A percentile compares a stretch with the other conserved stretches of the same genome.
These are phyloP conservation scores for Quercus alba DNA, from an alignment of 306 rosid genomes.

Conservation along the genomic window DNA sequence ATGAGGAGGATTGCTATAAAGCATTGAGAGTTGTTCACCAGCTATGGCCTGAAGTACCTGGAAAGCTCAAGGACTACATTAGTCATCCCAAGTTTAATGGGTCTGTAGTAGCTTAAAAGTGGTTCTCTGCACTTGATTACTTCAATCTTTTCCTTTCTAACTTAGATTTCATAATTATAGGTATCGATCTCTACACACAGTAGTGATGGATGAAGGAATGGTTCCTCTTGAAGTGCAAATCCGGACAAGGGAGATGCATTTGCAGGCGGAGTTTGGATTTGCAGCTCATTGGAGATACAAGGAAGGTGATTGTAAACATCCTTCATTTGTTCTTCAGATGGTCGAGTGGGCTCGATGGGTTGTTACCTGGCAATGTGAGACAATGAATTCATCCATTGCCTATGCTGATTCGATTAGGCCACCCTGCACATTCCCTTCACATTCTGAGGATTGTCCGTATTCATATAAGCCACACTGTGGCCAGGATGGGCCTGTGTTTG, in stretches of 20 bases:
- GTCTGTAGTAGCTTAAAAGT: constrained; percentile 36
- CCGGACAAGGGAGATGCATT: constrained; percentile 90
- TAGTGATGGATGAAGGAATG: constrained; percentile 76
- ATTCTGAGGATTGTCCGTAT: constrained; percentile 77
- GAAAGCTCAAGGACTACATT: constrained; percentile 91
- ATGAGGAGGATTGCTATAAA: constrained; percentile 84
- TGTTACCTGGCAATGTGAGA: constrained; percentile 96
- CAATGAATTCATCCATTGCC: constrained; percentile 67
- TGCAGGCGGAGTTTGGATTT: constrained; percentile 96
- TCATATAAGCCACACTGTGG: constrained; percentile 63
- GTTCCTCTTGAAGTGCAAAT: constrained; percentile 90
- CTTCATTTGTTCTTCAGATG: constrained; percentile 95
- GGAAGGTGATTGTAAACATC: constrained; percentile 89
- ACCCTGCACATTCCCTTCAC: constrained; percentile 86
- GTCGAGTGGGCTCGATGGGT: constrained; percentile 99
- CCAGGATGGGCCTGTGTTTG: constrained; percentile 82
- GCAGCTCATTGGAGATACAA: constrained; percentile 99
- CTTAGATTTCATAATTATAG: constrained; percentile 31
- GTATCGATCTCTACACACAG: constrained; percentile 90
- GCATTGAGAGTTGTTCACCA: constrained; percentile 69
- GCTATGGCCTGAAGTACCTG: constrained; percentile 82
- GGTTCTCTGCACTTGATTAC: not conserved
- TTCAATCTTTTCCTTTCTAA: constrained; percentile 16
- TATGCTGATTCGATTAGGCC: constrained; percentile 54
- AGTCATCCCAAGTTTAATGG: constrained; percentile 79